These are phyloP conservation scores for Seiridium cupressi DNA, from an alignment of 2,329 filamentous ascomycete genomes.

Conservation along the genomic window DNA sequence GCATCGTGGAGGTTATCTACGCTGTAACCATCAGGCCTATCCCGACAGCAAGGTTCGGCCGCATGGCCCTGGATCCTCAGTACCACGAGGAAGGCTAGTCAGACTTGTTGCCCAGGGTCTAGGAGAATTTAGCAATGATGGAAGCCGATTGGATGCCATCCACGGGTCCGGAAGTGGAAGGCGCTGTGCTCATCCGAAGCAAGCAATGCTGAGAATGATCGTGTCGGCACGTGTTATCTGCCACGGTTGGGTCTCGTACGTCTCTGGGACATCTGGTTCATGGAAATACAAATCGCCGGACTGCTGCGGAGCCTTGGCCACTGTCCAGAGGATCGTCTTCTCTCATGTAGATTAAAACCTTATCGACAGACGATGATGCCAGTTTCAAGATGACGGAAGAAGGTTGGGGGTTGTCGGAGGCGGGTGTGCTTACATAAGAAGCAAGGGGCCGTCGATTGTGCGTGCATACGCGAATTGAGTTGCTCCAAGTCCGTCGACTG, in stretches of 20 bases:
- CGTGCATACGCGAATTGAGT: no score
- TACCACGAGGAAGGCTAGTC: neutral
- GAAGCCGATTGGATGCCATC: neutral
- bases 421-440: neutral
- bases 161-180: neutral
- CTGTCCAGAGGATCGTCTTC: neutral
- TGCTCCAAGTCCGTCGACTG: no score
- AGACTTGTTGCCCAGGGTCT: neutral
- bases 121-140: neutral
- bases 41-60: conserved; percentile 2
- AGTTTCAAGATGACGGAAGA: neutral
- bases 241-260: neutral
- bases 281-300: conserved; percentile 6
- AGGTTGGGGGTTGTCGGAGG: no score
- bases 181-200: neutral
- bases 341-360: neutral
- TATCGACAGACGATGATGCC: neutral
- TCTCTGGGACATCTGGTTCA: conserved; percentile 8
- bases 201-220: neutral
- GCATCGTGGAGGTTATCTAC: neutral
- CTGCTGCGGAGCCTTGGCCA: neutral
- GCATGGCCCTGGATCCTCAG: neutral
- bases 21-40: neutral
- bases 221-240: neutral
- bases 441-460: no score